Evolutionary conservation across 768 basidiomycete genomes (phyloP), one percentile per base, ranked within the genome.

Genomic region (Kwoniella shandongensis): DNA sequence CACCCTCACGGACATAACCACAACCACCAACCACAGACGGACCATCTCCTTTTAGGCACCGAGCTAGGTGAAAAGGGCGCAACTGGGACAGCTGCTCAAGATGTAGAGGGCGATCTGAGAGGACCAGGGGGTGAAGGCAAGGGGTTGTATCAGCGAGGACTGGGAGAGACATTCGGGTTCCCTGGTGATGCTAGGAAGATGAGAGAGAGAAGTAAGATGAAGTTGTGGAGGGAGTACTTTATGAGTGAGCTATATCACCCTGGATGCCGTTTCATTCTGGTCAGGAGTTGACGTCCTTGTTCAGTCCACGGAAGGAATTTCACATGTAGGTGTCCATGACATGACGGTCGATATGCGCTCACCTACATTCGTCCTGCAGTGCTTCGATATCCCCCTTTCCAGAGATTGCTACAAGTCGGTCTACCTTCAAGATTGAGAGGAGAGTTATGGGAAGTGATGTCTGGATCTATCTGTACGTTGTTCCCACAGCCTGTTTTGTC

Each of bases 381-480:
- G 25, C 80, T 98, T 18, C 88, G 94, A 29, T 99, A 97, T 76
- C 94, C 96, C 0, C 88, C 93, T 76, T 92, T 91, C 71, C 96
- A 93, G 39, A 87, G 96, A n/a, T 83, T 99, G 25, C 87, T 98
- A 1, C 94, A 96, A 78, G 94, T 98, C 51, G 96, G 96, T 44
- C 81, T 99, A 3, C 96, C 96, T 1, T 96, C 93, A 66, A 82
- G 91, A 17, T 81, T 99, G 8, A 84, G 96, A 22, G 96, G 96
- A 13, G 96, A 98, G 76, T 87, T 98, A 80, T 99, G 96, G 96
- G 96, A 99, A 77, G 88, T 90, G 0, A 82, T 97, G 12, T 94
- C 92, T 3, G 96, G 96, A 0, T 94, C 93, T 4, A 80, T 97
- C 51, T 94, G 76, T 77, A 30, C 25, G 75, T 68, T 11, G 12